These are phyloP conservation scores for Fragaria ananassa DNA, from an alignment of 306 rosid genomes.

Conservation along the genomic window DNA sequence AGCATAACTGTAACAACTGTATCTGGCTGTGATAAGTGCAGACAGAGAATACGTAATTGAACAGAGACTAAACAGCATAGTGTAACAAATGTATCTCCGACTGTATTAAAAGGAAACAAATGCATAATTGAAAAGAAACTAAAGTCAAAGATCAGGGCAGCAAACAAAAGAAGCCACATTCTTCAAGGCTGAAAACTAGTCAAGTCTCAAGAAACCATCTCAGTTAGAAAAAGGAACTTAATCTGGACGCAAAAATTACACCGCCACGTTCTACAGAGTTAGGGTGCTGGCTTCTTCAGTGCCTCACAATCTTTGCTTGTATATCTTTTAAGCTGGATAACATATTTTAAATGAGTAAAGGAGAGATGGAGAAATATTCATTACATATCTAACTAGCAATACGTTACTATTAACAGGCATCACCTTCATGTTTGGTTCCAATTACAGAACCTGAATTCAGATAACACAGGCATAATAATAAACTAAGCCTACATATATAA, in stretches of 20 bases:
- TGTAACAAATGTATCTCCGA: conserved; percentile 1
- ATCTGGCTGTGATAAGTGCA: background rate
- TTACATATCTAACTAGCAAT: conserved; percentile 36
- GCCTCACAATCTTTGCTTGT: conserved; percentile 24
- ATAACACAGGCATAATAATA: conserved; percentile 45
- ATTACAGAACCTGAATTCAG: conserved; percentile 55
- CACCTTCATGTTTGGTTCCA: conserved; percentile 31
- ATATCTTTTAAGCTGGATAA: conserved; percentile 25
- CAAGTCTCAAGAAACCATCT: background rate
- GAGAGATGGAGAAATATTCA: conserved; percentile 33
- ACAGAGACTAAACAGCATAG: background rate
- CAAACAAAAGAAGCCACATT: conserved; percentile 18
- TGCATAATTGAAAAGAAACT: background rate
- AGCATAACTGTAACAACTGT: background rate
- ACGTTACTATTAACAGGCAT: conserved; percentile 60
- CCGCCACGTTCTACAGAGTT: conserved; percentile 6
- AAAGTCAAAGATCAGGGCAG: conserved; percentile 24
- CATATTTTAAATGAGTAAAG: conserved; percentile 18
- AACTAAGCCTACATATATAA: conserved; percentile 50
- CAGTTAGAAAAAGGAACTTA: background rate
- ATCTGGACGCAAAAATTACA: conserved; percentile 13
- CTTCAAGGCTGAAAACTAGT: conserved; percentile 1
- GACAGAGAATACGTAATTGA: background rate
- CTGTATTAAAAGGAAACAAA: background rate
- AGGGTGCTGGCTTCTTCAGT: conserved; percentile 19